These are phyloP conservation scores for bread wheat (Triticum aestivum) DNA, from an alignment of 176 grass and related monocot genomes.

Conservation along the genomic window IWGSC_CS_RefSeq_v2.1 NC_057807.1:549921104-549921603, in stretches of 20 bases:
- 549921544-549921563: no score
- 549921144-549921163: no score
- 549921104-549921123: neutral
- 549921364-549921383: neutral
- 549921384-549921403: neutral
- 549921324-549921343: constrained; percentile 50
- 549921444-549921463: no score
- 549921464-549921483: no score
- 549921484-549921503: no score
- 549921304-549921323: constrained; percentile 80
- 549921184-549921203: neutral
- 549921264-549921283: constrained; percentile 66
- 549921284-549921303: constrained; percentile 91
- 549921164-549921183: neutral
- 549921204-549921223: neutral
- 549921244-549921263: constrained; percentile 83
- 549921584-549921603: neutral
- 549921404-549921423: constrained; percentile 25
- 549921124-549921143: neutral
- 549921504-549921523: no score
- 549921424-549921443: neutral
- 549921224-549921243: constrained; percentile 28
- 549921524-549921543: no score
- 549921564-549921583: no score
- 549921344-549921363: constrained; percentile 55